Percentiles rank a stretch among this genome's conserved stretches.
Conservation (phyloP, 768 basidiomycete species). For the Megacollybia marginata region DNA sequence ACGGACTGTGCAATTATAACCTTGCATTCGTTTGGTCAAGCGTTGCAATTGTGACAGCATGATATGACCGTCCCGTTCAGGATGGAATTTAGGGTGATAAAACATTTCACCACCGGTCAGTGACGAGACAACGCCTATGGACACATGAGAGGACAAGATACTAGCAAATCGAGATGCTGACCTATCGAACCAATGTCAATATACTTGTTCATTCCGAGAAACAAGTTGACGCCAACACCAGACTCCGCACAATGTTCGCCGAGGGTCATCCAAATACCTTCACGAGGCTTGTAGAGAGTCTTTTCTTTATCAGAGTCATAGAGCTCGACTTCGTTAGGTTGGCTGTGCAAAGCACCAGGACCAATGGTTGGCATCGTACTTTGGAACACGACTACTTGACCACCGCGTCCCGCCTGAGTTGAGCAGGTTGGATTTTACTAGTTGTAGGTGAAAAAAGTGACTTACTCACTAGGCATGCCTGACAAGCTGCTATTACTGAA, state of each 20-base stretch:
- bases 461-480: constrained; percentile 61
- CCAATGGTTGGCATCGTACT: constrained; percentile 65
- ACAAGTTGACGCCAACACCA: constrained; percentile 86
- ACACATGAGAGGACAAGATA: constrained; percentile 1
- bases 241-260: constrained; percentile 86
- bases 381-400: constrained; percentile 71
- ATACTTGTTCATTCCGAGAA: constrained; percentile 71
- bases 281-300: constrained; percentile 71
- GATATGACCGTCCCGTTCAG: constrained; percentile 52
- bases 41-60: constrained; percentile 74
- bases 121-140: constrained; percentile 53
- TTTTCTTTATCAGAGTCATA: constrained; percentile 87
- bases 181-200: constrained; percentile 88
- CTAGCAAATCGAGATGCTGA: constrained; percentile 18
- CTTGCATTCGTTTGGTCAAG: constrained; percentile 61
- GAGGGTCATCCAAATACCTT: constrained; percentile 69
- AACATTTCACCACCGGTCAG: constrained; percentile 86
- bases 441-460: not conserved
- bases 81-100: constrained; percentile 87
- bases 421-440: constrained; percentile 5
- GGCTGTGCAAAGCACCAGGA: constrained; percentile 55
- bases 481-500: constrained; percentile 62
- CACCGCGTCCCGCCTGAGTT: constrained; percentile 56
- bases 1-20: constrained; percentile 72
- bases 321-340: constrained; percentile 52